Evolutionary conservation across 129 eudicot species (phyloP).

Genomic region (Flaveria trinervia): DNA sequence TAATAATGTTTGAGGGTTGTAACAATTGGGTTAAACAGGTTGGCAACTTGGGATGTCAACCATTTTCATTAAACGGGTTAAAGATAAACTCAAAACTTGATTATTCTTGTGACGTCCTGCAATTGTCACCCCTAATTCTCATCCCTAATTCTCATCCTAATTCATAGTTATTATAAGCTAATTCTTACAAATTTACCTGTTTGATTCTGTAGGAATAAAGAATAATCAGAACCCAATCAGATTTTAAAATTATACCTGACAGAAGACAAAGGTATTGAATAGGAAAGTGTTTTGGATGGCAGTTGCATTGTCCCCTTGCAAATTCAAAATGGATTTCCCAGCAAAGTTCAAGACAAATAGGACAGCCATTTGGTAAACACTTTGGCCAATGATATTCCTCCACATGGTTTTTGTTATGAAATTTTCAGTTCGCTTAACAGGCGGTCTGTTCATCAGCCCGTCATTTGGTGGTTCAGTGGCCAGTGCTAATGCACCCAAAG

Average conservation of each 20-base stretch:
- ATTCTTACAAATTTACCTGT: background rate
- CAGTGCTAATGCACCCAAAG: slow-evolving; percentile 87
- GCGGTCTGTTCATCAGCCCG: slow-evolving; percentile 76
- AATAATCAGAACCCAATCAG: background rate
- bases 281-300: slow-evolving; percentile 71
- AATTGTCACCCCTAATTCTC: background rate
- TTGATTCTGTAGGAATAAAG: background rate
- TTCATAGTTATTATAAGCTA: background rate
- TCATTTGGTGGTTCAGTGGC: slow-evolving; percentile 93
- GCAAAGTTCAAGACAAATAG: slow-evolving; percentile 63
- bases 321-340: slow-evolving; percentile 59
- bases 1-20: too few relatives aligned
- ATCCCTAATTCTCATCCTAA: background rate
- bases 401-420: slow-evolving; percentile 89
- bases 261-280: slow-evolving; percentile 93
- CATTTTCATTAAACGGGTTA: background rate
- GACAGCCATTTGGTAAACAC: slow-evolving; percentile 73
- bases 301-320: slow-evolving; percentile 61
- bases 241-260: slow-evolving; percentile 59
- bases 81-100: background rate
- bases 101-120: too few relatives aligned
- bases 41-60: background rate
- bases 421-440: slow-evolving; percentile 56
- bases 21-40: too few relatives aligned
- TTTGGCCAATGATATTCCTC: slow-evolving; percentile 87